Conservation (phyloP, 2,329 filamentous ascomycete species). For the Apiospora sp. region DNA sequence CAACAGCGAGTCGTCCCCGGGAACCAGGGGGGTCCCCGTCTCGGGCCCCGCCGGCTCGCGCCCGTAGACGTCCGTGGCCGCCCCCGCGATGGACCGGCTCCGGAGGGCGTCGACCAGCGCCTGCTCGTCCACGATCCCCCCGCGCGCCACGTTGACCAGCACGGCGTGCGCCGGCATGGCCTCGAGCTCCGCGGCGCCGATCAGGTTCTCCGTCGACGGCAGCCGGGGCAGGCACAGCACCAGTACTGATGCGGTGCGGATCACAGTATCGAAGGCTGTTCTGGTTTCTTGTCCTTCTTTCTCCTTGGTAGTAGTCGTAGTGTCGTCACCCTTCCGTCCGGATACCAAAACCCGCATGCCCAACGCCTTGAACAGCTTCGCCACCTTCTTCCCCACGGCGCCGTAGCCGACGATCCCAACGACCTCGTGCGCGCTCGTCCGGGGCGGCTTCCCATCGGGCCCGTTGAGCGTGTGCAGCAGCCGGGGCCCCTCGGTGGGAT, state of each 20-base stretch:
- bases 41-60: slow-evolving; percentile 38
- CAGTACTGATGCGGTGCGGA: slow-evolving; percentile 38
- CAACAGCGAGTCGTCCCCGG: slow-evolving; percentile 31
- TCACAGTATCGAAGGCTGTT: slow-evolving; percentile 36
- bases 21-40: slow-evolving; percentile 34
- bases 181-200: slow-evolving; percentile 36
- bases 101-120: slow-evolving; percentile 38
- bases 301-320: slow-evolving; percentile 5
- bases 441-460: slow-evolving; percentile 38
- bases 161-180: slow-evolving; percentile 36
- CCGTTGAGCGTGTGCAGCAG: slow-evolving; percentile 30
- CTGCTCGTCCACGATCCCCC: slow-evolving; percentile 42
- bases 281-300: slow-evolving; percentile 24
- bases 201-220: slow-evolving; percentile 39
- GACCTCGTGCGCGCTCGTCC: slow-evolving; percentile 37
- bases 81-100: slow-evolving; percentile 40
- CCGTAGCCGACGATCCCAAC: slow-evolving; percentile 44
- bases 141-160: slow-evolving; percentile 43
- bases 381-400: slow-evolving; percentile 38
- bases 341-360: slow-evolving; percentile 41
- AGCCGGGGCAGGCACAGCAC: slow-evolving; percentile 39
- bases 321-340: slow-evolving; percentile 37
- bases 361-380: slow-evolving; percentile 32
- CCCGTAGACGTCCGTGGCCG: slow-evolving; percentile 40
- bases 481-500: background rate